Evolutionary conservation across 768 basidiomycete species (phyloP).

Genomic region (Termitomyces sp.): DNA sequence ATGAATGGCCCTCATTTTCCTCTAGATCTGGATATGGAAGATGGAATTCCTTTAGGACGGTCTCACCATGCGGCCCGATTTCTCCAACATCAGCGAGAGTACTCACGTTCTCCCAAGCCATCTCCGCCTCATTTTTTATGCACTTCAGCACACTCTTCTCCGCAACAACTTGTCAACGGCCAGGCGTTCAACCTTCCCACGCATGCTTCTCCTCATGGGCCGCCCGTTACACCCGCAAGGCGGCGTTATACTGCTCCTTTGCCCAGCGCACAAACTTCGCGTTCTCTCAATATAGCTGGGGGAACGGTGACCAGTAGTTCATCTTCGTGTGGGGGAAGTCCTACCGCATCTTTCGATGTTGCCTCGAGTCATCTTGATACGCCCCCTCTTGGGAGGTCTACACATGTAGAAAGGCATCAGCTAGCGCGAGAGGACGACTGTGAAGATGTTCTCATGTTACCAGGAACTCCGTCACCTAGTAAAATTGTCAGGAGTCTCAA

Average conservation of each 20-base stretch:
- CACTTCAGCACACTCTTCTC: constrained; percentile 11
- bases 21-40: constrained; percentile 57
- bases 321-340: neutral
- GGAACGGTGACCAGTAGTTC: neutral
- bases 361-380: constrained; percentile 17
- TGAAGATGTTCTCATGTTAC: constrained; percentile 27
- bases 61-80: constrained; percentile 58
- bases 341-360: neutral
- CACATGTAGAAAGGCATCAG: constrained; percentile 27
- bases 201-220: constrained; percentile 27
- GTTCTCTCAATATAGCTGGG: neutral
- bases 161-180: constrained; percentile 18
- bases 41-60: constrained; percentile 60
- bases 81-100: constrained; percentile 37
- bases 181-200: constrained; percentile 27
- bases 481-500: constrained; percentile 18
- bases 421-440: constrained; percentile 25
- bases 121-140: constrained; percentile 29
- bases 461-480: constrained; percentile 34
- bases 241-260: constrained; percentile 22
- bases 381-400: constrained; percentile 34
- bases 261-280: constrained; percentile 14
- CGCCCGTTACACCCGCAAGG: constrained; percentile 33
- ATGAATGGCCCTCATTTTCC: constrained; percentile 32
- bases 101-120: constrained; percentile 27